A percentile compares a stretch with the other conserved stretches of the same genome.
phyloP scores from a whole-genome alignment of 164 flowering plant species.

The Umbilicus rupestris region DNA sequence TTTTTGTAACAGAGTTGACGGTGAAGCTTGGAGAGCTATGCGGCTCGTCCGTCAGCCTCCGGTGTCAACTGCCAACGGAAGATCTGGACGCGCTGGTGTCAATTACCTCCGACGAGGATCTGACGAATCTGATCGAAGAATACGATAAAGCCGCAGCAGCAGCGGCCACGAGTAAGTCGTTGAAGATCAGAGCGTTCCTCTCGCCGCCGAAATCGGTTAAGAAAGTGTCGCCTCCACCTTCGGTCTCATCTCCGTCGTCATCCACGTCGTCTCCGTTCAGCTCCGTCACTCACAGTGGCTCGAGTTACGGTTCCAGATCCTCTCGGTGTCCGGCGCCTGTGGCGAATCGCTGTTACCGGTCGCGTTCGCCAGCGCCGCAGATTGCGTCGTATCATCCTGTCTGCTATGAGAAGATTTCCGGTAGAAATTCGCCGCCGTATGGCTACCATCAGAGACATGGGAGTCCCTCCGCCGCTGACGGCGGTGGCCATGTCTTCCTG shows the following conservation, averaged over 20 bases:
- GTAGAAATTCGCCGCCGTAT: not conserved
- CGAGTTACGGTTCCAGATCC: slow-evolving; percentile 8
- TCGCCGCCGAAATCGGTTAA: slow-evolving; percentile 37
- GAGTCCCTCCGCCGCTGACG: slow-evolving; percentile 20
- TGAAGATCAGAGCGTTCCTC: slow-evolving; percentile 81
- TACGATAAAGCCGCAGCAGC: slow-evolving; percentile 49
- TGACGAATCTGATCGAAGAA: slow-evolving; percentile 72
- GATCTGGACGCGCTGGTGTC: slow-evolving; percentile 87
- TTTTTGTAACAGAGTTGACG: slow-evolving; percentile 46
- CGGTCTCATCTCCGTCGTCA: slow-evolving; percentile 14
- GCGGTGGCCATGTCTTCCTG: slow-evolving; percentile 29
- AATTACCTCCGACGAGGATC: slow-evolving; percentile 79
- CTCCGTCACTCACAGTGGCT: slow-evolving; percentile 6
- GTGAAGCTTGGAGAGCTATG: slow-evolving; percentile 66
- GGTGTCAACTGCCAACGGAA: slow-evolving; percentile 81
- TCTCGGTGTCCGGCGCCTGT: slow-evolving; percentile 7
- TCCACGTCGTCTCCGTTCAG: slow-evolving; percentile 13
- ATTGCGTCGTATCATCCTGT: slow-evolving; percentile 19
- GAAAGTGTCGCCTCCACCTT: slow-evolving; percentile 28
- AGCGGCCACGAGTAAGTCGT: slow-evolving; percentile 12
- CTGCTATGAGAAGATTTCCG: slow-evolving; percentile 8
- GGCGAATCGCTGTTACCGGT: slow-evolving; percentile 15
- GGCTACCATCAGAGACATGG: not conserved
- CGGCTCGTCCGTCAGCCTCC: slow-evolving; percentile 50
- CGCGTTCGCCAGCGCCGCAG: slow-evolving; percentile 19